Evolutionary conservation across 108 stramenopile species (phyloP).

Genomic region (Poteriospumella lacustris): DNA sequence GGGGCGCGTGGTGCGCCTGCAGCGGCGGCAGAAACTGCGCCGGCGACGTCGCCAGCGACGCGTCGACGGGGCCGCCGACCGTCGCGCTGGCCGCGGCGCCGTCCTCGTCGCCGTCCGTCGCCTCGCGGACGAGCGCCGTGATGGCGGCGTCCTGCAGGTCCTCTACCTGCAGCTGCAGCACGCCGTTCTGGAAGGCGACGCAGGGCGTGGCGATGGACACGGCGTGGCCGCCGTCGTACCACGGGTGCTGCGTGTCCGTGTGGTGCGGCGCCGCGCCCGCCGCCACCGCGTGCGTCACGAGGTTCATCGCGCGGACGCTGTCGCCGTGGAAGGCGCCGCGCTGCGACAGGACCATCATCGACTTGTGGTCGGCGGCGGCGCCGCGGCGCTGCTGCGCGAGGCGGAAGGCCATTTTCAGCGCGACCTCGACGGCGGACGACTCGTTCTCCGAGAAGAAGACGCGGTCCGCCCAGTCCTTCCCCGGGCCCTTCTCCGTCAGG

Average conservation of each 20-base stretch:
- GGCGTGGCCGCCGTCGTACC: constrained; percentile 35
- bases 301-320: constrained; percentile 40
- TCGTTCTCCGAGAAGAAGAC: constrained; percentile 46
- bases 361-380: too few species aligned
- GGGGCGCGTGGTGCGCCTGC: too few species aligned
- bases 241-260: constrained; percentile 32
- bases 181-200: constrained; percentile 23
- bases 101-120: not conserved
- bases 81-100: too few species aligned
- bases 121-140: not conserved
- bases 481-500: constrained; percentile 34
- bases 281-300: constrained; percentile 35
- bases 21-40: too few species aligned
- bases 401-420: constrained; percentile 44
- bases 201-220: constrained; percentile 37
- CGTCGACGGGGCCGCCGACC: too few species aligned
- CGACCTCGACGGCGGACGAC: constrained; percentile 43
- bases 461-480: constrained; percentile 41
- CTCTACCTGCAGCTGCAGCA: not conserved
- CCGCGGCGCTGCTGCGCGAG: not conserved
- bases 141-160: not conserved
- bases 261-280: constrained; percentile 33
- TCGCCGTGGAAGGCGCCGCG: constrained; percentile 40
- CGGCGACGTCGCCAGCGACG: too few species aligned
- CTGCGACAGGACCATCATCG: constrained; percentile 33